These are phyloP conservation scores for Colletotrichum siamense DNA, from an alignment of 2,329 filamentous ascomycete species.

Conservation along the genomic window DNA sequence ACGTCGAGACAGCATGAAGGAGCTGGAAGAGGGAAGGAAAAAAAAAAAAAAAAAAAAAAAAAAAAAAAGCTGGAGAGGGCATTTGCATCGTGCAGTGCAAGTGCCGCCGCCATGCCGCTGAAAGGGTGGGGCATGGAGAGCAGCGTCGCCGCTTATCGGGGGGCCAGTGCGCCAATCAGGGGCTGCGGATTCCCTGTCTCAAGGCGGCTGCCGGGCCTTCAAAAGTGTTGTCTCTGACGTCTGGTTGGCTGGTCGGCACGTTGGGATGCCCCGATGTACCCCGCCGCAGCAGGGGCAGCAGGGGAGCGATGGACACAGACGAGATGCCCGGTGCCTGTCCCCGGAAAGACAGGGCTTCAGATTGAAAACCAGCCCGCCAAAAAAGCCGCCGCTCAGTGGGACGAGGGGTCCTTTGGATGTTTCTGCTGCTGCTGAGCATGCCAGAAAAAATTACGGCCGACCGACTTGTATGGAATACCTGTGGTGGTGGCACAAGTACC, in stretches of 20 bases:
- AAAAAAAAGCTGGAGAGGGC: not conserved
- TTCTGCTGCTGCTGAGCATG: not conserved
- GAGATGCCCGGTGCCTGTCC: not conserved
- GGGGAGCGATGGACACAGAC: not conserved
- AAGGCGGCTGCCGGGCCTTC: not conserved
- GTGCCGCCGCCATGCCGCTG: constrained; percentile 3
- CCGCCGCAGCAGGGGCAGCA: not conserved
- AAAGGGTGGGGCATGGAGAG: not conserved
- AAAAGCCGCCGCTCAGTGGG: not conserved
- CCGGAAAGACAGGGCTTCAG: not conserved
- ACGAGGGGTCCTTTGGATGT: constrained; percentile 8
- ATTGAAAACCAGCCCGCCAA: not conserved
- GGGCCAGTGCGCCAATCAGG: constrained; percentile 12
- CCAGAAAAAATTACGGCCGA: not conserved
- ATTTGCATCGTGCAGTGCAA: not conserved
- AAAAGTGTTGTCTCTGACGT: not conserved
- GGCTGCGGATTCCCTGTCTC: constrained; percentile 2
- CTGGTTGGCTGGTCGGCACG: not conserved
- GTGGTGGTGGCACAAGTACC: not conserved
- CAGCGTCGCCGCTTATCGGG: constrained; percentile 14
- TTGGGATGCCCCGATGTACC: constrained; percentile 3
- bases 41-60: not conserved
- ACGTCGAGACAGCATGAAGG: not conserved
- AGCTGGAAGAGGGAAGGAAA: not conserved
- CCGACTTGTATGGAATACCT: not conserved